Base-by-base conservation (phyloP, 768 basidiomycete species). In the Lentinula sp. region DNA sequence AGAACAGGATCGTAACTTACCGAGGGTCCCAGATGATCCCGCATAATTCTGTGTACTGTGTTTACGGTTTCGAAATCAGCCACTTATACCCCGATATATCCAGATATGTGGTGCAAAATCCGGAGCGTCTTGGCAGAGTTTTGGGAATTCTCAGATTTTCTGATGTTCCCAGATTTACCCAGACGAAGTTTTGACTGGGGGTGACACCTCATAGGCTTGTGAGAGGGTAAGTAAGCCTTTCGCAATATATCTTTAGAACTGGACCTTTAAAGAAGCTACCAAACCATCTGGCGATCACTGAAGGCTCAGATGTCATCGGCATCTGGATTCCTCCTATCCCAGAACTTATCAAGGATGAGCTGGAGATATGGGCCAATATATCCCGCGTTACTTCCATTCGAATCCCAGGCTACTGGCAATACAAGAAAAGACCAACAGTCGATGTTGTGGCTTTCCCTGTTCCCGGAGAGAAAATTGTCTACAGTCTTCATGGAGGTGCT, bases 401-500 rank as follows among this genome's bases (percentile, higher is more conserved):
- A 39, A 74, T 86, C 40, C 81, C 84, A 16, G 84, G 83, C 5
- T 87, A 85, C 65, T 85, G 84, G 84, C 70, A 76, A 23, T 75
- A 80, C 68, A 80, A 78, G 66, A 69, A 71, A 32, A 78, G 75
- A 1, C 63, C 67, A 2, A 66, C 69, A 10, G 73, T 75, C 51
- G 61, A 69, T 28, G 64, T 75, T 51, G 77, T 74, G 35, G 70
- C 74, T 23, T 62, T 75, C 1, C 78, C 82, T 3, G 69, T 66
- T 49, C 74, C 75, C 1, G 82, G 80, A 23, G 84, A 86, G 69
- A 84, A 83, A 63, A 77, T 87, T 45, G 67, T 86, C 18, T 82
- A 82, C 66, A 73, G 73, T 50, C 69, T 89, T 18, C 88, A 89
- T 62, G 87, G 87, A 18, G 87, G 87, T 5, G 85, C 75, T 1